A percentile compares a stretch with the other conserved stretches of the same genome.
These are phyloP conservation scores for Magnolia officinalis DNA, from an alignment of 164 flowering plant species.

Conservation along the genomic window DNA sequence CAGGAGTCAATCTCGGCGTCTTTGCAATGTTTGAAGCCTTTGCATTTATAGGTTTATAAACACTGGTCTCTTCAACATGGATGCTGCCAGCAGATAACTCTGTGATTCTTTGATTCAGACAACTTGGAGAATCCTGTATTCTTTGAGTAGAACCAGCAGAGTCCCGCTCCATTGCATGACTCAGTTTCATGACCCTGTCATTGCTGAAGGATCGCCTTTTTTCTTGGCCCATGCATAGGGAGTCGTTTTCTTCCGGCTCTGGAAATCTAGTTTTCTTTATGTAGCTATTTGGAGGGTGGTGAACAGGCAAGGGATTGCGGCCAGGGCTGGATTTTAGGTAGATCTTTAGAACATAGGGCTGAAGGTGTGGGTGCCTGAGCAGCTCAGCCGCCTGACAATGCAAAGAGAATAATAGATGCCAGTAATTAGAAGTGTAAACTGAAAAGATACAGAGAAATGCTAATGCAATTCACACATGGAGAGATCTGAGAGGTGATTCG, in stretches of 20 bases:
- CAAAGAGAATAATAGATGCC: neutral
- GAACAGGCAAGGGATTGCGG: constrained; percentile 37
- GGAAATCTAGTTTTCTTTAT: constrained; percentile 46
- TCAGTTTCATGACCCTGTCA: constrained; percentile 64
- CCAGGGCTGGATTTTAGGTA: constrained; percentile 62
- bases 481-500: neutral
- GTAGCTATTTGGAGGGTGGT: constrained; percentile 37
- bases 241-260: constrained; percentile 41
- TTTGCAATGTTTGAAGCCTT: constrained; percentile 34
- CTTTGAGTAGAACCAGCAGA: constrained; percentile 43
- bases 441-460: neutral
- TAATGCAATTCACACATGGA: neutral
- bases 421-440: neutral
- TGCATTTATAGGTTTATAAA: constrained; percentile 26
- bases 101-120: constrained; percentile 30
- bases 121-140: constrained; percentile 29
- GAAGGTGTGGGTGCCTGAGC: constrained; percentile 79
- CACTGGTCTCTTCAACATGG: constrained; percentile 34
- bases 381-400: constrained; percentile 80
- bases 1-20: constrained; percentile 47
- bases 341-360: constrained; percentile 61
- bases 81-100: constrained; percentile 43
- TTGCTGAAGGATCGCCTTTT: constrained; percentile 55
- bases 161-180: constrained; percentile 56
- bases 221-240: constrained; percentile 25